phyloP scores from a whole-genome alignment of 371 early-diverging fungal species.

The Dichotomocladium elegans region DNA sequence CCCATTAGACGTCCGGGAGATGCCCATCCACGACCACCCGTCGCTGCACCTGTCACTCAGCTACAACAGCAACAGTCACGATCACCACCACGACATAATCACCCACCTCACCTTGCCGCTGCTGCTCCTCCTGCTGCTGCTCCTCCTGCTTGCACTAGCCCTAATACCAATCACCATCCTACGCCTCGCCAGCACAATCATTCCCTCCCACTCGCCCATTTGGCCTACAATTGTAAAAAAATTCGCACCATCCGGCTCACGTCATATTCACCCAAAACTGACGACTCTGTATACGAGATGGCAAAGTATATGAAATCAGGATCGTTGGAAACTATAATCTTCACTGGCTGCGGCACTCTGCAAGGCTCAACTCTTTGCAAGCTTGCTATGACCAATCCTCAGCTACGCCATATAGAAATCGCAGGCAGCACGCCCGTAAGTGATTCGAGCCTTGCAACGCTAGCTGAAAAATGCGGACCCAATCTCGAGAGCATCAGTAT shows the following conservation, averaged over 20 bases:
- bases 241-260: constrained; percentile 30
- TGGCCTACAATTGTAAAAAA: constrained; percentile 39
- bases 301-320: constrained; percentile 38
- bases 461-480: constrained; percentile 32
- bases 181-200: constrained; percentile 13
- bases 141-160: too few species aligned
- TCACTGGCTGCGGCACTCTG: constrained; percentile 33
- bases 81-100: constrained; percentile 3
- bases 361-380: constrained; percentile 44
- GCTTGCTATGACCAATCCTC: constrained; percentile 40
- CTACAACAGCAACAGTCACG: not conserved
- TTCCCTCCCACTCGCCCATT: constrained; percentile 36
- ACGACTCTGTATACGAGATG: constrained; percentile 48
- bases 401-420: constrained; percentile 33
- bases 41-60: constrained; percentile 2
- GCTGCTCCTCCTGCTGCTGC: too few species aligned
- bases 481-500: constrained; percentile 32
- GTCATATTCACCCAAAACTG: constrained; percentile 43
- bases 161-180: constrained; percentile 8
- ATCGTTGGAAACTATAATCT: constrained; percentile 23
- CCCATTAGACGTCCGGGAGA: constrained; percentile 17
- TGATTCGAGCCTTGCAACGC: constrained; percentile 31
- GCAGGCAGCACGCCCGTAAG: constrained; percentile 38
- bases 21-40: constrained; percentile 6
- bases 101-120: constrained; percentile 10